These are phyloP conservation scores for Panicum miliaceum DNA, from an alignment of 176 grass and related monocot genomes.

Conservation along the genomic window DNA sequence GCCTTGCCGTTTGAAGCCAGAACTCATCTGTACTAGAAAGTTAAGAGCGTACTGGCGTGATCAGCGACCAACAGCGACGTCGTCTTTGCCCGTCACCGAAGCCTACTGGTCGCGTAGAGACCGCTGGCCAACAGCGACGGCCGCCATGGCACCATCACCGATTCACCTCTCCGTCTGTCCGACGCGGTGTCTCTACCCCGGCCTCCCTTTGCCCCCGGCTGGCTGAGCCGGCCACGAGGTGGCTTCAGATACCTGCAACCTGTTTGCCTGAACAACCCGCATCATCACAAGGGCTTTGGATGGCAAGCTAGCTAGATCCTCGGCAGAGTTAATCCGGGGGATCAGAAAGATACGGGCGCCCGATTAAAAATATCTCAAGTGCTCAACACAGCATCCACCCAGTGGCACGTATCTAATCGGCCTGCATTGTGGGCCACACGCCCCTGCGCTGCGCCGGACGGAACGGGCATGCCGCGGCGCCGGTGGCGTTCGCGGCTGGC, in stretches of 20 bases:
- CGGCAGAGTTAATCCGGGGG: background rate
- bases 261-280: background rate
- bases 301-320: background rate
- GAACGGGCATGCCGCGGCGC: background rate
- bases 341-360: background rate
- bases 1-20: no score
- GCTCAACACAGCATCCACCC: background rate
- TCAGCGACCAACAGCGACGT: background rate
- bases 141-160: background rate
- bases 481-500: slow-evolving; percentile 31
- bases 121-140: background rate
- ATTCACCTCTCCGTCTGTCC: background rate
- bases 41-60: background rate
- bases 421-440: background rate
- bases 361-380: background rate
- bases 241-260: background rate
- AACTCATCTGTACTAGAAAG: background rate
- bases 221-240: background rate
- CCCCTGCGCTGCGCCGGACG: background rate
- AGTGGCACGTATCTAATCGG: background rate
- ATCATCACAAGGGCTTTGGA: no score
- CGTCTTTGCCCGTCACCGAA: background rate
- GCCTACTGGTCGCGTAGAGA: background rate
- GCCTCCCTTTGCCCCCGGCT: background rate
- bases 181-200: slow-evolving; percentile 24